Percentiles rank a stretch among this genome's conserved stretches.
These are phyloP conservation scores for Leccinum ochraceum DNA, from an alignment of 768 basidiomycete species.

Conservation along the genomic window DNA sequence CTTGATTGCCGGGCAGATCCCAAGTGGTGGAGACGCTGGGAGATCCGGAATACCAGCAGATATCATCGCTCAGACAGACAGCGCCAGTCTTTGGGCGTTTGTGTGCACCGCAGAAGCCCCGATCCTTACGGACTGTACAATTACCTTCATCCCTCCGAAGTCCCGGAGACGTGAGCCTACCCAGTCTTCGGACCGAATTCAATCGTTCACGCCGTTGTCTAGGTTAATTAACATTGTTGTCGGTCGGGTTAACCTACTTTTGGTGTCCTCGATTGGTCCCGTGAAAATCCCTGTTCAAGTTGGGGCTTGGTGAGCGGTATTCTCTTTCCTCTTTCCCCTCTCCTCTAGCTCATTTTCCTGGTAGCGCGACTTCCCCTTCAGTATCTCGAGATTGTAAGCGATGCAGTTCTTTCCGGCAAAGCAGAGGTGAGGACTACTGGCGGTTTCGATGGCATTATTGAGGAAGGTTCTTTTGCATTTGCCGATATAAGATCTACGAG, in stretches of 20 bases:
- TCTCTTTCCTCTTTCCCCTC: neutral
- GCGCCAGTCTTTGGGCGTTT: conserved; percentile 91
- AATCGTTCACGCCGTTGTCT: conserved; percentile 9
- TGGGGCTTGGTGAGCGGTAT: conserved; percentile 80
- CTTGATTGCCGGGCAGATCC: conserved; percentile 92
- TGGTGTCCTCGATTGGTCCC: conserved; percentile 95
- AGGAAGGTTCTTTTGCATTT: conserved; percentile 98
- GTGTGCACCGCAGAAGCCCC: conserved; percentile 91
- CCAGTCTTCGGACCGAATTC: neutral
- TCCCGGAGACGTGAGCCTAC: conserved; percentile 87
- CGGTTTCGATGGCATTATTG: conserved; percentile 96
- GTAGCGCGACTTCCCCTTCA: conserved; percentile 92
- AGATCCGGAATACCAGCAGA: conserved; percentile 97
- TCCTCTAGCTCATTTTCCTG: conserved; percentile 5
- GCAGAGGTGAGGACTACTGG: conserved; percentile 99
- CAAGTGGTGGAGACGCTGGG: conserved; percentile 95
- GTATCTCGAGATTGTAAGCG: conserved; percentile 97
- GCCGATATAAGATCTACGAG: conserved; percentile 99
- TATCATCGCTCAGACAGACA: conserved; percentile 92
- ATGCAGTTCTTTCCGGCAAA: conserved; percentile 91
- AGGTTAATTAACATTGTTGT: conserved; percentile 99
- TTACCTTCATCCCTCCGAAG: conserved; percentile 94
- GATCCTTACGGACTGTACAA: conserved; percentile 99
- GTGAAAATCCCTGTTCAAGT: conserved; percentile 90
- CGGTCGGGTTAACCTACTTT: conserved; percentile 94